Conservation (phyloP, 2,329 filamentous ascomycete species). For the Ascochyta lentis region DNA sequence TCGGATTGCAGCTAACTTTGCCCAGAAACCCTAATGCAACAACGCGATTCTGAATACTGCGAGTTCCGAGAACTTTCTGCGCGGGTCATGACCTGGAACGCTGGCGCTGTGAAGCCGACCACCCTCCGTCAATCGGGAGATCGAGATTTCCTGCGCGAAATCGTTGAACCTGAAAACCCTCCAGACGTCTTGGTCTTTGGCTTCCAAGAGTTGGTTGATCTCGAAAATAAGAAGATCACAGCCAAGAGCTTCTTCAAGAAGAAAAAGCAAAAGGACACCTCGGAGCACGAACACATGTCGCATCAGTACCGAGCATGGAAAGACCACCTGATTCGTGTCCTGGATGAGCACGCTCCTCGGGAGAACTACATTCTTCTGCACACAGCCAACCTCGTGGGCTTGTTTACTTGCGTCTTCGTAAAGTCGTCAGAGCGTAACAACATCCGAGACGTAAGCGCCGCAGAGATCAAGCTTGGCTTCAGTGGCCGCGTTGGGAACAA, state of each 20-base stretch:
- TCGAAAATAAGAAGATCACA: slow-evolving; percentile 96
- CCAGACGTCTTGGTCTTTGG: slow-evolving; percentile 95
- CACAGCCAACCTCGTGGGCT: slow-evolving; percentile 85
- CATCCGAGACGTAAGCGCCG: slow-evolving; percentile 77
- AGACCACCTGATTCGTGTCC: slow-evolving; percentile 80
- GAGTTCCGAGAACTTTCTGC: slow-evolving; percentile 81
- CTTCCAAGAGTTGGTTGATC: slow-evolving; percentile 97
- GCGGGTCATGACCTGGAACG: slow-evolving; percentile 93
- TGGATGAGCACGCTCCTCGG: slow-evolving; percentile 82
- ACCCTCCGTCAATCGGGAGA: slow-evolving; percentile 77
- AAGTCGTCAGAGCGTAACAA: slow-evolving; percentile 78
- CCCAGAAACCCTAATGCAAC: slow-evolving; percentile 81
- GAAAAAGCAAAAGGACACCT: slow-evolving; percentile 80
- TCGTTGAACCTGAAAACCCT: slow-evolving; percentile 76
- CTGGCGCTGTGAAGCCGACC: slow-evolving; percentile 90
- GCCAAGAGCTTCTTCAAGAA: slow-evolving; percentile 90
- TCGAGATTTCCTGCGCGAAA: slow-evolving; percentile 78
- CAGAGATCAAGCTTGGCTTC: slow-evolving; percentile 95
- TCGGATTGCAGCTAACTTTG: neutral
- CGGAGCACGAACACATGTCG: slow-evolving; percentile 88
- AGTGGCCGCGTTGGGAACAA: slow-evolving; percentile 96
- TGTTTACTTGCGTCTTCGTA: slow-evolving; percentile 96
- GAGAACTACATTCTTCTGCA: slow-evolving; percentile 87
- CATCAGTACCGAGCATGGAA: slow-evolving; percentile 97
- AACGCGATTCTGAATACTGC: slow-evolving; percentile 81